A percentile compares a stretch with the other conserved stretches of the same genome.
Evolutionary conservation across 768 basidiomycete genomes (phyloP).

Genomic region (Russula griseocarnosa): DNA sequence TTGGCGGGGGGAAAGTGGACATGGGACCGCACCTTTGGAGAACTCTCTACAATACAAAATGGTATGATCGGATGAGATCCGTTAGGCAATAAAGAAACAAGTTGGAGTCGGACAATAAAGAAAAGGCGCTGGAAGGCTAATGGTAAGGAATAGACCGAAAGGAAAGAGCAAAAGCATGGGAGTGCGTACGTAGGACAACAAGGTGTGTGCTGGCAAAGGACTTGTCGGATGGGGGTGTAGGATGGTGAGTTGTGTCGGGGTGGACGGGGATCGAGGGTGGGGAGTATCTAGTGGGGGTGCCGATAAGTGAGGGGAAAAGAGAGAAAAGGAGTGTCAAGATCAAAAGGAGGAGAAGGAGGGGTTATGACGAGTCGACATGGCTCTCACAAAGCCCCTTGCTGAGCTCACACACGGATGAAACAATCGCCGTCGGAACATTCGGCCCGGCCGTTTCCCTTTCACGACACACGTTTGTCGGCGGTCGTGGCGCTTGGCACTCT

Average conservation of each 20-base stretch:
- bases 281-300: not conserved
- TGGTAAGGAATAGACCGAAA: not conserved
- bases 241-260: no score
- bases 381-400: not conserved
- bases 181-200: not conserved
- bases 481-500: not conserved
- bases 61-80: slow-evolving; percentile 14
- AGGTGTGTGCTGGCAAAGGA: not conserved
- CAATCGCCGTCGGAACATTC: not conserved
- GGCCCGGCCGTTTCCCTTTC: not conserved
- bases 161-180: not conserved
- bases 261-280: not conserved
- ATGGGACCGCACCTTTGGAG: slow-evolving; percentile 4
- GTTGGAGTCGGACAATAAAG: not conserved
- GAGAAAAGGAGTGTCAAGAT: not conserved
- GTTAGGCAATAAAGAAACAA: slow-evolving; percentile 1
- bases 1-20: not conserved
- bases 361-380: not conserved
- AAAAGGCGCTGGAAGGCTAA: not conserved
- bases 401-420: not conserved
- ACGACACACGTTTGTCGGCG: slow-evolving; percentile 2
- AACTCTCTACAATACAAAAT: slow-evolving; percentile 16
- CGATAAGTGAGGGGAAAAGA: slow-evolving; percentile 2
- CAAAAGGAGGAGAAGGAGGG: not conserved
- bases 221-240: not conserved